These are phyloP conservation scores for Bipolaris bicolor DNA, from an alignment of 2,329 filamentous ascomycete genomes.

Conservation along the genomic window DNA sequence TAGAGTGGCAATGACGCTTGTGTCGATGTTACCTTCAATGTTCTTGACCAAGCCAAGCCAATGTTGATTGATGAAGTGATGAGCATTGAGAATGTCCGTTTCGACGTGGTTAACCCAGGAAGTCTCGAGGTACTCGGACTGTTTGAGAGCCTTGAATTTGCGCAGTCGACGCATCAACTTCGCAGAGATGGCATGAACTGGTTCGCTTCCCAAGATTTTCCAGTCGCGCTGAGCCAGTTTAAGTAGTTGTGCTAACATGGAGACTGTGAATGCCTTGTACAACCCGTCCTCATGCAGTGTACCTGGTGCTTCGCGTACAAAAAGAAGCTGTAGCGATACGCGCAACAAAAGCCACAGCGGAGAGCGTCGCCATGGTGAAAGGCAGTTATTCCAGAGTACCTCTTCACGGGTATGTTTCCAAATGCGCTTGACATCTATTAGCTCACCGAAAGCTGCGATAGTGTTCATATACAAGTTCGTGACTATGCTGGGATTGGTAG, in stretches of 20 bases:
- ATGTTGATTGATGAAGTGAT: constrained; percentile 15
- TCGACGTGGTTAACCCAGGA: constrained; percentile 12
- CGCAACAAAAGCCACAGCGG: constrained; percentile 63
- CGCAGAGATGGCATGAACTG: constrained; percentile 20
- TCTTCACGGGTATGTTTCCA: constrained; percentile 63
- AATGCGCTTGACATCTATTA: constrained; percentile 40
- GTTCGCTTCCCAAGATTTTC: constrained; percentile 12
- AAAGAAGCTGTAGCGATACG: constrained; percentile 55
- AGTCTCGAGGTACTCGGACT: constrained; percentile 2
- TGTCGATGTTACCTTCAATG: constrained; percentile 8
- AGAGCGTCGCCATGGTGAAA: constrained; percentile 58
- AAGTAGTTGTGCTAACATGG: constrained; percentile 55
- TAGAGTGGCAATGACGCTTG: constrained; percentile 11
- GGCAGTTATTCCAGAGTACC: constrained; percentile 52
- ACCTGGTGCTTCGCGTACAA: constrained; percentile 30
- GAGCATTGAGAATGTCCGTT: constrained; percentile 7
- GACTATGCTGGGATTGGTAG: constrained; percentile 57
- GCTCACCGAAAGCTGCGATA: constrained; percentile 44
- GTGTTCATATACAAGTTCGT: constrained; percentile 59
- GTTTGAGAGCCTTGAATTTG: constrained; percentile 29
- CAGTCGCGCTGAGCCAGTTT: constrained; percentile 2
- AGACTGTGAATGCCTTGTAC: constrained; percentile 62
- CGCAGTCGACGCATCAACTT: constrained; percentile 33
- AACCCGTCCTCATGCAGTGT: not conserved
- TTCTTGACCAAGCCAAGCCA: constrained; percentile 16